Evolutionary conservation across 2,329 filamentous ascomycete genomes (phyloP).

Genomic region (Ilyonectria sp.): DNA sequence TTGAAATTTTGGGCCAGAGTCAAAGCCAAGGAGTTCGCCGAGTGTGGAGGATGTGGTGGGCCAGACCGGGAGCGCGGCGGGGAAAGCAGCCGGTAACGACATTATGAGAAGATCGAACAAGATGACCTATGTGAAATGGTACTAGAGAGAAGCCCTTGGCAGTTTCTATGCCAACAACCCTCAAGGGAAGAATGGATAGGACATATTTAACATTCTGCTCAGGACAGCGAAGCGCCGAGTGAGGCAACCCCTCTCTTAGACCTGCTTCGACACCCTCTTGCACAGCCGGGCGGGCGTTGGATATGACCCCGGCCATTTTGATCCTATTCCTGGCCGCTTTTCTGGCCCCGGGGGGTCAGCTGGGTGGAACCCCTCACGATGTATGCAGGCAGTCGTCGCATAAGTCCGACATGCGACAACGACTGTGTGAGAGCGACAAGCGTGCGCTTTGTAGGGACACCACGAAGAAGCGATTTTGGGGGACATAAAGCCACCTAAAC

Average conservation of each 20-base stretch:
- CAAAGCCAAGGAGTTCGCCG: slow-evolving; percentile 24
- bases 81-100: background rate
- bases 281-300: slow-evolving; percentile 20
- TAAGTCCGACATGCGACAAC: background rate
- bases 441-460: background rate
- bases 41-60: slow-evolving; percentile 18
- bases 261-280: slow-evolving; percentile 28
- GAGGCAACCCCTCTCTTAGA: slow-evolving; percentile 9
- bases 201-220: slow-evolving; percentile 36
- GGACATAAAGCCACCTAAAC: too few relatives aligned
- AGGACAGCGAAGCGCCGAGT: slow-evolving; percentile 30
- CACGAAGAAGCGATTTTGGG: background rate
- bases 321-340: slow-evolving; percentile 23
- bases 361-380: slow-evolving; percentile 26
- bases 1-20: background rate
- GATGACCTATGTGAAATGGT: background rate
- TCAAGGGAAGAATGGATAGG: background rate
- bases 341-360: slow-evolving; percentile 29
- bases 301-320: slow-evolving; percentile 8
- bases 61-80: slow-evolving; percentile 10
- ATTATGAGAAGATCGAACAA: slow-evolving; percentile 16
- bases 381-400: slow-evolving; percentile 10
- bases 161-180: slow-evolving; percentile 39
- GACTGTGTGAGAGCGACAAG: background rate
- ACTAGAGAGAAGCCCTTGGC: slow-evolving; percentile 6